Evolutionary conservation across 2,329 filamentous ascomycete genomes (phyloP).

Genomic region (Pseudocercospora cruenta): DNA sequence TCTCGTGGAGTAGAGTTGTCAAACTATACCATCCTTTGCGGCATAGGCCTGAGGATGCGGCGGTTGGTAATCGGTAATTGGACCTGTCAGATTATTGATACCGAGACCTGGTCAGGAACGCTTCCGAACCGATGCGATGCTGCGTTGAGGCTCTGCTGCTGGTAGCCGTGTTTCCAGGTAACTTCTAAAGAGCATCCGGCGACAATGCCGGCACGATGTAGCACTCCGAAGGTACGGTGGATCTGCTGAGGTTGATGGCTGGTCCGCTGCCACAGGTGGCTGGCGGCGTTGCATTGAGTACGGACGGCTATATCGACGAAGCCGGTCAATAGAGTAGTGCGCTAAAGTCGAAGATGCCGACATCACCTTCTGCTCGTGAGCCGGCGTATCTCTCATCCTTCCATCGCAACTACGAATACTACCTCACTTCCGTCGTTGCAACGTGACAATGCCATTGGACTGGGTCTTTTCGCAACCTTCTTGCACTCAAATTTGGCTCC

Average conservation of each 20-base stretch:
- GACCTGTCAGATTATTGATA: not conserved
- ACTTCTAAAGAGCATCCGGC: not conserved
- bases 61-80: not conserved
- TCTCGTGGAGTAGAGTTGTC: constrained; percentile 2
- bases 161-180: not conserved
- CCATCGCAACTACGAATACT: not conserved
- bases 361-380: not conserved
- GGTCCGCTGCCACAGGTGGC: not conserved
- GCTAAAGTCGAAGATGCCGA: not conserved
- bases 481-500: not conserved
- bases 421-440: constrained; percentile 15
- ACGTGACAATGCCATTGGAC: constrained; percentile 24
- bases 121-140: not conserved
- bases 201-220: not conserved
- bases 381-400: not conserved
- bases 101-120: not conserved
- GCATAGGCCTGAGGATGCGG: not conserved
- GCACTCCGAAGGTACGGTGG: not conserved
- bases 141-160: not conserved
- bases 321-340: not conserved
- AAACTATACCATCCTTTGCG: constrained; percentile 16
- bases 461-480: constrained; percentile 3
- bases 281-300: constrained; percentile 7
- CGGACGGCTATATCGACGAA: not conserved
- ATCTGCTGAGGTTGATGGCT: not conserved